A percentile compares a stretch with the other conserved stretches of the same genome.
Conservation (phyloP, 306 rosid species). For the Canavalia ensiformis region DNA sequence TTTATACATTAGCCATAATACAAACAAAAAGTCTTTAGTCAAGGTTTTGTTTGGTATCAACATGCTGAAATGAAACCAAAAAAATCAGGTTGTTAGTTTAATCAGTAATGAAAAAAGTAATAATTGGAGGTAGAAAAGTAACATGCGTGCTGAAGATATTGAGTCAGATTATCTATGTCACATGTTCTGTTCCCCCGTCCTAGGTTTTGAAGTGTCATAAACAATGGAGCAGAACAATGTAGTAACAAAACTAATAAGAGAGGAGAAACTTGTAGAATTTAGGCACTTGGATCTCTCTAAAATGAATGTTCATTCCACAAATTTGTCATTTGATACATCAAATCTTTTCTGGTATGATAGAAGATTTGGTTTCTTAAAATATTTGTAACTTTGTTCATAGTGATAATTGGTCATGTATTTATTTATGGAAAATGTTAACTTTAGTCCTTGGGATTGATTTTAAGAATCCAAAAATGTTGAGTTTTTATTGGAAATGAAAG, state of each 20-base stretch:
- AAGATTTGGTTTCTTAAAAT: slow-evolving; percentile 29
- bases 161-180: slow-evolving; percentile 28
- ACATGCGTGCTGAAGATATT: slow-evolving; percentile 26
- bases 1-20: slow-evolving; percentile 5
- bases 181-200: neutral
- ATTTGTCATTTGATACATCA: slow-evolving; percentile 22
- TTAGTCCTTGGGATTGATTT: no score
- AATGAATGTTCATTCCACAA: slow-evolving; percentile 30
- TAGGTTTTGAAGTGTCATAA: slow-evolving; percentile 28
- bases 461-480: no score
- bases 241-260: neutral
- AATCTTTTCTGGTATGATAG: neutral
- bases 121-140: slow-evolving; percentile 16
- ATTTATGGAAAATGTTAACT: neutral
- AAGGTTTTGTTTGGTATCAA: slow-evolving; percentile 35
- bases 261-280: slow-evolving; percentile 11
- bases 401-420: slow-evolving; percentile 24
- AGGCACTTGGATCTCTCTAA: slow-evolving; percentile 24
- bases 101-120: slow-evolving; percentile 4
- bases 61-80: slow-evolving; percentile 27
- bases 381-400: slow-evolving; percentile 31
- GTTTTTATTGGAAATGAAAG: no score
- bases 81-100: slow-evolving; percentile 1
- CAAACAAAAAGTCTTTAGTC: neutral
- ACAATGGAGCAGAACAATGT: slow-evolving; percentile 11